Base-by-base conservation (phyloP, 73 alveolate species). In the Paramecium bursaria region DNA sequence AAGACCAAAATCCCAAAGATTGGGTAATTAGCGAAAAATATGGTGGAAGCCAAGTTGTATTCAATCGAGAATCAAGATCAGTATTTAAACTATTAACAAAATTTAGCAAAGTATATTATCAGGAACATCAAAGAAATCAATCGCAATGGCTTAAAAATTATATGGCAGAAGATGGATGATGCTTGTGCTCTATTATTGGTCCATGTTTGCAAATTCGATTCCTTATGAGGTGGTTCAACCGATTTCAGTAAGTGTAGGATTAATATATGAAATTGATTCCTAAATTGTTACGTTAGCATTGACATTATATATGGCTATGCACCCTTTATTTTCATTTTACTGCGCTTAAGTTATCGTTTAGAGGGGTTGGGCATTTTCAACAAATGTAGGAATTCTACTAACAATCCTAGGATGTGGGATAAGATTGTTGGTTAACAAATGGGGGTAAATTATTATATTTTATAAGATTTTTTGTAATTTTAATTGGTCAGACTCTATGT, bases 281-380 rank as follows among this genome's bases (percentile, higher is more conserved):
- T 44, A 35, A 0, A 3, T 19, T 5, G 82, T 67, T 3, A 47
- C 82, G 21, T 25, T 47, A 17, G 82, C 82, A 3, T 31, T 57
- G 11, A 67, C 82, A 1, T 42, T 35, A 0, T 67, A 11, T 67
- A 39, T 67, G 57, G 15, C 27, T 3, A 67, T 67, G 82, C 82
- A 67, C 44, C 82, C 82, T 2, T 7, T 67, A 6, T 42, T 67
- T n/a, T 67, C 82, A 14, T 67, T 67, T 35, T 14, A 21, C 22
- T 53, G 60, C 1, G 53, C 82, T 21, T 19, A 67, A 67, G 14
- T 23, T 3, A 67, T 67, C 7, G 17, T 57, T 19, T 21, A 2
- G 19, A 31, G 27, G 6, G 82, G 82, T 9, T 67, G 82, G 82
- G 82, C 82, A 19, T 3, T 57, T 21, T 22, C 82, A 7, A 67